Base-by-base conservation (phyloP, 768 basidiomycete species). In the Lanmaoa rubissima region DNA sequence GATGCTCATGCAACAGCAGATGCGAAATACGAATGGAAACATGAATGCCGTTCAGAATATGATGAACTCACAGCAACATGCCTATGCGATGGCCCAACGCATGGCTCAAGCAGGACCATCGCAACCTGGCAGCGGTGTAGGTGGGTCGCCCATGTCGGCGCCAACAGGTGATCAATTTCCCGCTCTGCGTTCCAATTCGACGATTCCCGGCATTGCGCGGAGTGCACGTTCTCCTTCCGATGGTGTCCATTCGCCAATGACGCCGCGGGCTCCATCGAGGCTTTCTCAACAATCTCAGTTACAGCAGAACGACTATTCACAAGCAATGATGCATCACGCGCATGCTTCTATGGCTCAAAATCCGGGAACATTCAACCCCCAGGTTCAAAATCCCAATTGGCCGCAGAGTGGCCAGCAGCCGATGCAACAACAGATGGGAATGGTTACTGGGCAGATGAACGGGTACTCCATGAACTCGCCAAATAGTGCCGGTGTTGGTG, bases 141-240 rank as follows among this genome's bases (percentile, higher is more conserved):
- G 75, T 39, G 73, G 73, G 10, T 81, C 82, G 19, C 79, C 79
- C 9, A 74, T 75, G 69, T 70, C 82, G 17, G 62, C 51, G 69
- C 60, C 76, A 34, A 64, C 75, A 52, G 73, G 73, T 48, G 68
- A 72, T 62, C 72, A 76, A 53, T 80, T 82, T 55, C 78, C 82
- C 13, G 75, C 77, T 6, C 71, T 86, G 32, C 77, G 84, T 19
- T 85, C 85, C 41, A 86, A 83, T 65, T 73, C 78, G 41, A 70
- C 81, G 21, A 85, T 90, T 51, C 87, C 87, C 0, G 88, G 88
- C 13, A 91, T 91, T 51, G 86, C 88, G 21, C 77, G 89, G 63
- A 89, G 84, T 61, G 81, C 83, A 48, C 79, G 88, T 53, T 90
- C 89, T 41, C 89, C 89, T n/a, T 84, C 87, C 17, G 88, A 90